These are phyloP conservation scores for Aristolochia californica DNA, from an alignment of 164 flowering plant genomes.

Conservation along the genomic window DNA sequence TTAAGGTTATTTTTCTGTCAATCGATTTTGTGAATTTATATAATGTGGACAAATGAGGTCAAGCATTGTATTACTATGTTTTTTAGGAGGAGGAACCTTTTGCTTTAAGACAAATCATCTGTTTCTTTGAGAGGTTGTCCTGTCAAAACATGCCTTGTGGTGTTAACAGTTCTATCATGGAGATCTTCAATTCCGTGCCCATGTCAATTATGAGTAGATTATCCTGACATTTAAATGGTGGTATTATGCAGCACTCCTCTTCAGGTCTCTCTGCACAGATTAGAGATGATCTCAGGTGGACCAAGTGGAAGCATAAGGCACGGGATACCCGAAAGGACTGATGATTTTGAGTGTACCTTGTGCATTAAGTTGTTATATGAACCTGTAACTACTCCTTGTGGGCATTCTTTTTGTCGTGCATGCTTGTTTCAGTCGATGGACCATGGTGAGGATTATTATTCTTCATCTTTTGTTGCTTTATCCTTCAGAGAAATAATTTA, in stretches of 20 bases:
- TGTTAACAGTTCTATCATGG: too few species aligned
- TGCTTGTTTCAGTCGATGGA: conserved; percentile 96
- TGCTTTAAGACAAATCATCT: too few species aligned
- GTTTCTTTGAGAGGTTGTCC: too few species aligned
- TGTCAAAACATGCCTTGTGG: too few species aligned
- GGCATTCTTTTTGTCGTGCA: conserved; percentile 89
- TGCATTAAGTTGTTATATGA: conserved; percentile 82
- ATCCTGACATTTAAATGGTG: conserved; percentile 9
- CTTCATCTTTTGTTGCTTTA: neutral
- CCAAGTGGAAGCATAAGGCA: conserved; percentile 22
- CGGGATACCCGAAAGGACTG: conserved; percentile 49
- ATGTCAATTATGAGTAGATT: neutral
- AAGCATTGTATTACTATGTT: too few species aligned
- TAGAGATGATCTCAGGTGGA: conserved; percentile 33
- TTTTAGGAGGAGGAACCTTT: too few species aligned
- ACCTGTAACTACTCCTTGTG: conserved; percentile 95
- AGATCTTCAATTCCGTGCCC: too few species aligned
- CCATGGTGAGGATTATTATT: conserved; percentile 36
- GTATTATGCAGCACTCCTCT: conserved; percentile 44
- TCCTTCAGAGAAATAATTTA: too few species aligned
- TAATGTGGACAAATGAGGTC: too few species aligned
- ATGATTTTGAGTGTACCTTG: conserved; percentile 91
- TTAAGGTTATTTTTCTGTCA: conserved; percentile 34
- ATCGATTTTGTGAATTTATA: too few species aligned
- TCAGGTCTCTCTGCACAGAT: conserved; percentile 37